Evolutionary conservation across 2,329 filamentous ascomycete genomes (phyloP).

Genomic region (Dryadomyces sulphureus): DNA sequence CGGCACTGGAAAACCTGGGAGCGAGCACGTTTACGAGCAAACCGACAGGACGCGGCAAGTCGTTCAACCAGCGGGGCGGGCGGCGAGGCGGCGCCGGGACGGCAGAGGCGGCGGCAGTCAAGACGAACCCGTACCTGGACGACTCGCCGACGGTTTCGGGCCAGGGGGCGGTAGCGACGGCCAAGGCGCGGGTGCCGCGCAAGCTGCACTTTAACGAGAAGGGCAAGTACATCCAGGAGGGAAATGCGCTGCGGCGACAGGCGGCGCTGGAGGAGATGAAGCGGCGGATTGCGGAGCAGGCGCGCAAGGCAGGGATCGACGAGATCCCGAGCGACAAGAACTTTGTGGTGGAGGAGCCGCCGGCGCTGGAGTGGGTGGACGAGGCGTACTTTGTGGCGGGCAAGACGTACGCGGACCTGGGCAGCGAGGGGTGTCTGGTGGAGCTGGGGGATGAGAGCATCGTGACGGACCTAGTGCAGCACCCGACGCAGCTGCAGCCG

Average conservation of each 20-base stretch:
- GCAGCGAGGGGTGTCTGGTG: conserved; percentile 46
- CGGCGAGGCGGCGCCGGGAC: background rate
- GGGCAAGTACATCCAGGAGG: conserved; percentile 94
- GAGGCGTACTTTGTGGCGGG: conserved; percentile 63
- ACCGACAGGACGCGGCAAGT: conserved; percentile 19
- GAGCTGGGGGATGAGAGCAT: conserved; percentile 60
- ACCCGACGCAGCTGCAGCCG: conserved; percentile 79
- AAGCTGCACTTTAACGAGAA: conserved; percentile 85
- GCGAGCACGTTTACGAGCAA: conserved; percentile 27
- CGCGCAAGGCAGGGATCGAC: conserved; percentile 82
- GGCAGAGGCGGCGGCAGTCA: background rate
- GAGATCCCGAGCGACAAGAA: conserved; percentile 86
- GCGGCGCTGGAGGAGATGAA: conserved; percentile 89
- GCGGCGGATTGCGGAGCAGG: conserved; percentile 74
- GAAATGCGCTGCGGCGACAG: conserved; percentile 74
- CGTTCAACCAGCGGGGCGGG: conserved; percentile 3
- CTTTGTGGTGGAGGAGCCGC: conserved; percentile 70
- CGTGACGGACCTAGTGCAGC: conserved; percentile 81
- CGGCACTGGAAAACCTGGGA: conserved; percentile 49
- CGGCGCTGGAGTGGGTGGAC: conserved; percentile 95
- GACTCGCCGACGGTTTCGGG: conserved; percentile 44
- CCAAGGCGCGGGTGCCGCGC: conserved; percentile 54
- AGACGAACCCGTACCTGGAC: conserved; percentile 68
- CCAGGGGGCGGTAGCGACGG: conserved; percentile 32
- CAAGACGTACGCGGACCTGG: conserved; percentile 57